phyloP scores from a whole-genome alignment of 2,329 filamentous ascomycete species.

The Thermoascus crustaceus region DNA sequence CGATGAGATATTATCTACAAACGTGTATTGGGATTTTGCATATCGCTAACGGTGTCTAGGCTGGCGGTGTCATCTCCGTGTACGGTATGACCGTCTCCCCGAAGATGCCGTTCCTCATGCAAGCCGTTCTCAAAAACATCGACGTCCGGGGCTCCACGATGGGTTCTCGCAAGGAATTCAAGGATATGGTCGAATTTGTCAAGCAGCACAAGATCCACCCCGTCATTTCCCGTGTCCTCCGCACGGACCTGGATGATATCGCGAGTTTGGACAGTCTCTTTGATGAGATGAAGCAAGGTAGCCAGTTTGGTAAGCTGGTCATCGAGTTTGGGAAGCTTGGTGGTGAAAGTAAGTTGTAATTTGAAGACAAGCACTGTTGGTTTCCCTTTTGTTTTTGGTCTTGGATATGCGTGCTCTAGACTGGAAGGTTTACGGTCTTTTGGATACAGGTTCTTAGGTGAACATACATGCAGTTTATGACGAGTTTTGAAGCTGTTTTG shows the following conservation, averaged over 20 bases:
- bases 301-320: slow-evolving; percentile 89
- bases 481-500: not conserved
- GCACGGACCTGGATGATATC: slow-evolving; percentile 61
- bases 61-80: slow-evolving; percentile 71
- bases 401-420: not conserved
- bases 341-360: slow-evolving; percentile 29
- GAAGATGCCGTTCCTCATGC: slow-evolving; percentile 80
- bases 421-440: not conserved
- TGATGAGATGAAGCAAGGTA: slow-evolving; percentile 75
- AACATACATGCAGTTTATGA: too few relatives aligned
- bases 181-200: slow-evolving; percentile 84
- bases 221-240: slow-evolving; percentile 65
- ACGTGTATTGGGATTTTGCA: too few relatives aligned
- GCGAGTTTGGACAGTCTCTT: slow-evolving; percentile 76
- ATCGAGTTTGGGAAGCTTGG: slow-evolving; percentile 52
- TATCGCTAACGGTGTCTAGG: slow-evolving; percentile 30
- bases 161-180: slow-evolving; percentile 83
- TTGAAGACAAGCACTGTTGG: not conserved
- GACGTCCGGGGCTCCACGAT: slow-evolving; percentile 82
- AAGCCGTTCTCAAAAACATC: slow-evolving; percentile 75
- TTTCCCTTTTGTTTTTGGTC: not conserved
- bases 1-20: too few relatives aligned
- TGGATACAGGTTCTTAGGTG: too few relatives aligned
- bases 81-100: slow-evolving; percentile 90
- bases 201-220: slow-evolving; percentile 63